Evolutionary conservation across 352 stramenopile species (phyloP), one percentile per base, ranked within the genome.

Genomic region (Phytophthora agathidicida): DNA sequence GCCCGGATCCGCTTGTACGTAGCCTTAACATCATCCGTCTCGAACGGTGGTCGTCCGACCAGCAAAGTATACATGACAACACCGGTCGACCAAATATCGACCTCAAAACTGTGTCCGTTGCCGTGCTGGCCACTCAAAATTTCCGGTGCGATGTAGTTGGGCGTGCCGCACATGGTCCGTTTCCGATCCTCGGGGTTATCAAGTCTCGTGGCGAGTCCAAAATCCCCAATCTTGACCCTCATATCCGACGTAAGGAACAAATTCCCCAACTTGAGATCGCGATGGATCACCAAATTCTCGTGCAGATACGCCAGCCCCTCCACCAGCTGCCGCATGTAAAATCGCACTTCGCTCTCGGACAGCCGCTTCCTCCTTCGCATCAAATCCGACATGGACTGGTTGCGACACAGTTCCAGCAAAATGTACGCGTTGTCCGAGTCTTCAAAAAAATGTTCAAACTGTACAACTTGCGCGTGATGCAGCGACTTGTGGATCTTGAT

Each of bases 391-490:
- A 99, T 80, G 23, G 90, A 98, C 82, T 96, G 87, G 54, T 99
- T 99, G 35, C 93, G 76, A 70, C 97, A 99, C 8, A 99, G 77
- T 68, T 99, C 97, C 0, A 99, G 77, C 28, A 99, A 72, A 32
- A 99, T 98, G 73, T 99, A 99, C 47, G 93, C 94, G 60, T 99
- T 98, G 27, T 96, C 82, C 19, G 88, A 75, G 73, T 99, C 97
- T 65, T 99, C 97, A 72, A 99, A 99, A 69, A 98, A 99, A 50
- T 98, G 96, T 45, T 99, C 96, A 69, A 99, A 99, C 63, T 98
- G 88, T 20, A 98, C 98, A 52, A 99, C 78, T 48, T 98, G 84
- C 10, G 77, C 68, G 64, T 99, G 97, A 47, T 97, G 89, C 45
- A 99, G 84, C 19, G 85, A 90, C 48, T 97, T 91, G 84, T 99